These are phyloP conservation scores for Penicillium crustosum DNA, from an alignment of 2,329 filamentous ascomycete genomes.

Conservation along the genomic window DNA sequence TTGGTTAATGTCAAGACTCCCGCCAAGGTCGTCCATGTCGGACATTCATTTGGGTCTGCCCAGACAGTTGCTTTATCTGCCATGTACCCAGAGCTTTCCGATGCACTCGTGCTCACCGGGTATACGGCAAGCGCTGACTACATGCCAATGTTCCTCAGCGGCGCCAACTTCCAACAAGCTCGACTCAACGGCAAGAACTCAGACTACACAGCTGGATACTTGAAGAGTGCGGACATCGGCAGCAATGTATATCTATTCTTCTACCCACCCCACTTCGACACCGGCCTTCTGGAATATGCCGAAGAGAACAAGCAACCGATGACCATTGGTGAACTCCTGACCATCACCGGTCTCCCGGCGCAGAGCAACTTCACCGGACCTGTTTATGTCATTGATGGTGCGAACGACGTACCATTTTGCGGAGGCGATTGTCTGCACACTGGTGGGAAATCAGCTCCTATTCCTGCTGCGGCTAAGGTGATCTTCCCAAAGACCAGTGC, in stretches of 20 bases:
- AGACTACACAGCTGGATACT: slow-evolving; percentile 24
- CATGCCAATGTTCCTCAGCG: slow-evolving; percentile 19
- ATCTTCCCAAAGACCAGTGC: slow-evolving; percentile 20
- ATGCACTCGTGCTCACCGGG: slow-evolving; percentile 44
- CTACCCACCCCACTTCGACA: slow-evolving; percentile 16
- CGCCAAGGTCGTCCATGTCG: slow-evolving; percentile 38
- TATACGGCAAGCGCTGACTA: slow-evolving; percentile 32
- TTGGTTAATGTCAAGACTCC: slow-evolving; percentile 33
- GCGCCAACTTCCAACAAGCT: slow-evolving; percentile 22
- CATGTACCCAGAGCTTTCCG: slow-evolving; percentile 36
- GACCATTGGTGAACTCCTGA: slow-evolving; percentile 29
- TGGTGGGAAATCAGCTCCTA: slow-evolving; percentile 14
- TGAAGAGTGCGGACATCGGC: slow-evolving; percentile 17
- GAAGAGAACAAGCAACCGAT: slow-evolving; percentile 29
- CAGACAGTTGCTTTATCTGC: slow-evolving; percentile 35
- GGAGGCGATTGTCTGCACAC: slow-evolving; percentile 29
- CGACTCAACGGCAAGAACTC: slow-evolving; percentile 18
- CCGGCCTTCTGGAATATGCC: slow-evolving; percentile 11
- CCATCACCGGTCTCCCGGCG: slow-evolving; percentile 12
- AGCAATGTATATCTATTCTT: slow-evolving; percentile 21
- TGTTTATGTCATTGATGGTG: slow-evolving; percentile 28
- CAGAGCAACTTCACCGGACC: slow-evolving; percentile 23
- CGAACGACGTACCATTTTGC: slow-evolving; percentile 26
- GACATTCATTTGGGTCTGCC: slow-evolving; percentile 40
- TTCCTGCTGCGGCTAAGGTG: slow-evolving; percentile 15